These are phyloP conservation scores for Thozetella sp. DNA, from an alignment of 495 filamentous ascomycete species.

Conservation along the genomic window DNA sequence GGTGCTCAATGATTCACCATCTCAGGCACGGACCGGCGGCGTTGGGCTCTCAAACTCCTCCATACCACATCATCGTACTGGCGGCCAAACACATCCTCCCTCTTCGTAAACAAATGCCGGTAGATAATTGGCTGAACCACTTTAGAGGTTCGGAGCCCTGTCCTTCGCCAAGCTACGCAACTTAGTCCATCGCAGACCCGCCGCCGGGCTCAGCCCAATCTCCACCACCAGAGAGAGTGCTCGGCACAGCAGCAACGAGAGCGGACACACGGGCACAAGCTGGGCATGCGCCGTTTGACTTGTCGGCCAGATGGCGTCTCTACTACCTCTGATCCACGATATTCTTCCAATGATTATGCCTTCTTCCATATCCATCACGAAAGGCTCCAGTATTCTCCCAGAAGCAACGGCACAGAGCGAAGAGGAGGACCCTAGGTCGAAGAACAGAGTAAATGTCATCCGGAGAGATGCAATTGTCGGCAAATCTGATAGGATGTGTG, in stretches of 20 bases:
- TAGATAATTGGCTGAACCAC: too few species aligned
- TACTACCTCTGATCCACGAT: slow-evolving; percentile 50
- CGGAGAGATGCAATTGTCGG: slow-evolving; percentile 58
- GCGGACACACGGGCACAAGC: neutral
- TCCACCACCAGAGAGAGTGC: too few species aligned
- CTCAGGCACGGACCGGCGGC: too few species aligned
- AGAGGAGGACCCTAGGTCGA: slow-evolving; percentile 19
- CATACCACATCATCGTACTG: too few species aligned
- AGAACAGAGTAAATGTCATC: slow-evolving; percentile 53
- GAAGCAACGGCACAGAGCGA: slow-evolving; percentile 8
- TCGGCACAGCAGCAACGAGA: neutral
- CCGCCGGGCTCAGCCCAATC: too few species aligned
- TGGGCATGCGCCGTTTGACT: neutral
- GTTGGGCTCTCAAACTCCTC: too few species aligned
- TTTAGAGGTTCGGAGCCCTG: too few species aligned
- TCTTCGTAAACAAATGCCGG: too few species aligned
- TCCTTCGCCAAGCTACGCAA: too few species aligned
- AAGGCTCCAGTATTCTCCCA: slow-evolving; percentile 38
- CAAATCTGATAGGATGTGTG: slow-evolving; percentile 59
- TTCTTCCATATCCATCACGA: slow-evolving; percentile 43
- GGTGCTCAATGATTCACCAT: too few species aligned
- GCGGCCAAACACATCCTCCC: too few species aligned
- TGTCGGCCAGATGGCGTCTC: slow-evolving; percentile 36
- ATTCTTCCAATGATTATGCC: slow-evolving; percentile 52
- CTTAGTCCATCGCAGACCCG: too few species aligned